These are phyloP conservation scores for Talaromyces sp. DNA, from an alignment of 2,329 filamentous ascomycete species.

Conservation along the genomic window DNA sequence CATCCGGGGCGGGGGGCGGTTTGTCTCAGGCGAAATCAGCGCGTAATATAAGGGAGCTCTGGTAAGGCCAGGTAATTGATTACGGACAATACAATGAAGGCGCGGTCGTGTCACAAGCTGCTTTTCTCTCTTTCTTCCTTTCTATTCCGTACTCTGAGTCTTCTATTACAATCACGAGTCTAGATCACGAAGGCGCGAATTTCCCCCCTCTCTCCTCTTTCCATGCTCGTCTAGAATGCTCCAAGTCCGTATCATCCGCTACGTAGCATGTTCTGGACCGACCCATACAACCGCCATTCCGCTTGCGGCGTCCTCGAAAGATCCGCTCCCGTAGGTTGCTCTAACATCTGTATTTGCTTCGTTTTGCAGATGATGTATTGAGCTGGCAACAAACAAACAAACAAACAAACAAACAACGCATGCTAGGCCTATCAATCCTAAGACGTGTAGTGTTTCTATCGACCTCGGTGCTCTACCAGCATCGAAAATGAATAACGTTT, in stretches of 20 bases:
- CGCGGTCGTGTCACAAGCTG: neutral
- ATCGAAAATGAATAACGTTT: neutral
- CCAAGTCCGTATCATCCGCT: constrained; percentile 1
- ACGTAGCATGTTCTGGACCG: constrained; percentile 5
- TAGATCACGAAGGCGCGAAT: neutral
- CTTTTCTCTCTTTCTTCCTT: neutral
- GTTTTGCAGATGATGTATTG: neutral
- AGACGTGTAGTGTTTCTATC: neutral
- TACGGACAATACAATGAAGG: constrained; percentile 2
- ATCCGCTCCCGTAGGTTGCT: neutral
- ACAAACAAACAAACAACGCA: neutral
- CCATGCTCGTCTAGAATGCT: neutral
- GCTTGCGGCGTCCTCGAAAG: neutral
- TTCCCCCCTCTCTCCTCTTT: neutral
- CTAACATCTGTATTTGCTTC: neutral
- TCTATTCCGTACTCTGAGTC: neutral
- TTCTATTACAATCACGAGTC: neutral
- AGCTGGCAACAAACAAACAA: neutral
- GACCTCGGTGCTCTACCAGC: neutral
- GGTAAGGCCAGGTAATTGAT: neutral
- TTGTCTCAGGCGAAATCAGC: constrained; percentile 5
- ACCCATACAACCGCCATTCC: neutral
- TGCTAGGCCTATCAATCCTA: neutral
- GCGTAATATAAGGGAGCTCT: neutral
- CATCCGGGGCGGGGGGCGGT: neutral